A percentile compares a stretch with the other conserved stretches of the same genome.
These are phyloP conservation scores for Sclerotinia spermophila DNA, from an alignment of 2,329 filamentous ascomycete genomes.

Conservation along the genomic window DNA sequence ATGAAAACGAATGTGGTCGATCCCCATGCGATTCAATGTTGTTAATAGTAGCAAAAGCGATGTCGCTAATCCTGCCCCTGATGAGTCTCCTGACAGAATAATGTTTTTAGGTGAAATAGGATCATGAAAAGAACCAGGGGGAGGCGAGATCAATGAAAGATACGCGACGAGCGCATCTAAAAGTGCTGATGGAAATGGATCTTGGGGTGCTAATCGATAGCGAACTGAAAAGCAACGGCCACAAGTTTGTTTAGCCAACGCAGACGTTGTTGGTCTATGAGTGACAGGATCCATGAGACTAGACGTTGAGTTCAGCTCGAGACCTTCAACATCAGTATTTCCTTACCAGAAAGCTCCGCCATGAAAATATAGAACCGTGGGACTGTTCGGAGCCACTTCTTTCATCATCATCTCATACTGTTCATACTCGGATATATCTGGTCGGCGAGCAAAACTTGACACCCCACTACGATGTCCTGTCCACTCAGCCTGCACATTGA, in stretches of 20 bases:
- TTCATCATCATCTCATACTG: conserved; percentile 65
- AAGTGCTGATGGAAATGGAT: conserved; percentile 70
- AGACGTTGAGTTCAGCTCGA: conserved; percentile 35
- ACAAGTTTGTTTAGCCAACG: conserved; percentile 61
- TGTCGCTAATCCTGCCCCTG: conserved; percentile 68
- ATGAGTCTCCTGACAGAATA: conserved; percentile 67
- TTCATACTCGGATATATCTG: conserved; percentile 56
- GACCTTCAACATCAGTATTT: not conserved
- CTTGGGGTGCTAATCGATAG: conserved; percentile 71
- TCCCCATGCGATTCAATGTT: conserved; percentile 50
- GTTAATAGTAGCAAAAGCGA: conserved; percentile 66
- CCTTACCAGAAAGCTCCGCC: conserved; percentile 56
- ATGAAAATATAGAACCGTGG: conserved; percentile 69
- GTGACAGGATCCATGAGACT: conserved; percentile 68
- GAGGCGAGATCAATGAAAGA: conserved; percentile 63
- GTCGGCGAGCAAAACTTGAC: conserved; percentile 47
- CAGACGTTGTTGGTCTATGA: conserved; percentile 56
- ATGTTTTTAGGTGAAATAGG: conserved; percentile 63
- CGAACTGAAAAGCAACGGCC: conserved; percentile 63
- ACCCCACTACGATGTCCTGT: conserved; percentile 63
- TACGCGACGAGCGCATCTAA: conserved; percentile 72
- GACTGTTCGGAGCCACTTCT: conserved; percentile 56
- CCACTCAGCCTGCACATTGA: conserved; percentile 69
- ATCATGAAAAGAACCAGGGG: conserved; percentile 61
- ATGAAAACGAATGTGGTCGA: conserved; percentile 54